Percentiles rank a stretch among this genome's conserved stretches.
phyloP scores from a whole-genome alignment of 805 yeast species.

The Metschnikowia lunata region DNA sequence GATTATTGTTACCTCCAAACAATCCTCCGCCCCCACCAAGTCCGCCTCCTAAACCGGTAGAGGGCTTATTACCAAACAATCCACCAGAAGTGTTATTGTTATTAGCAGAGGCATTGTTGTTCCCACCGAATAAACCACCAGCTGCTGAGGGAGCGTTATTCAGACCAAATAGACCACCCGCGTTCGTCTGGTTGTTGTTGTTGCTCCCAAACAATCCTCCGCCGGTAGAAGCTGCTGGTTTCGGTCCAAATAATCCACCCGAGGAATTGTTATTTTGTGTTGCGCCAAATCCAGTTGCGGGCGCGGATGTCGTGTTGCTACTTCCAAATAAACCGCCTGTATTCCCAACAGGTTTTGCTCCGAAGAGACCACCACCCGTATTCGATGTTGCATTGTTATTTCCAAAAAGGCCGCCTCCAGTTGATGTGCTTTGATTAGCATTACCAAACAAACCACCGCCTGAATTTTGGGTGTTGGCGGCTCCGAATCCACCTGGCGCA shows the following conservation, averaged over 20 bases:
- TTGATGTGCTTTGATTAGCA: slow-evolving; percentile 12
- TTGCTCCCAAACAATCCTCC: slow-evolving; percentile 20
- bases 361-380: slow-evolving; percentile 30
- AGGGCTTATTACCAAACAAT: slow-evolving; percentile 14
- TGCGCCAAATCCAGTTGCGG: slow-evolving; percentile 13
- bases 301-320: slow-evolving; percentile 8
- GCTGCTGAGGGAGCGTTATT: slow-evolving; percentile 10
- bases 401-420: slow-evolving; percentile 16
- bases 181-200: slow-evolving; percentile 6
- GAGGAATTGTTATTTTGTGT: slow-evolving; percentile 19
- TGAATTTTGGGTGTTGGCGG: slow-evolving; percentile 6
- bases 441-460: slow-evolving; percentile 22
- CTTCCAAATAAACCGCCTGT: slow-evolving; percentile 16
- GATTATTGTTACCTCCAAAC: slow-evolving; percentile 19
- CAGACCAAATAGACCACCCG: slow-evolving; percentile 42
- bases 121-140: slow-evolving; percentile 29
- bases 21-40: slow-evolving; percentile 15
- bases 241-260: slow-evolving; percentile 32
- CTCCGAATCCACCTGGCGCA: slow-evolving; percentile 15
- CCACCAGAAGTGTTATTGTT: slow-evolving; percentile 17
- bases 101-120: slow-evolving; percentile 16
- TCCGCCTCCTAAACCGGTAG: slow-evolving; percentile 8
- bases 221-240: slow-evolving; percentile 17
- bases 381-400: slow-evolving; percentile 15
- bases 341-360: slow-evolving; percentile 17